A percentile compares a stretch with the other conserved stretches of the same genome.
These are phyloP conservation scores for Euphorbia schlechtendalii DNA, from an alignment of 441 rosid species.

Conservation along the genomic window DNA sequence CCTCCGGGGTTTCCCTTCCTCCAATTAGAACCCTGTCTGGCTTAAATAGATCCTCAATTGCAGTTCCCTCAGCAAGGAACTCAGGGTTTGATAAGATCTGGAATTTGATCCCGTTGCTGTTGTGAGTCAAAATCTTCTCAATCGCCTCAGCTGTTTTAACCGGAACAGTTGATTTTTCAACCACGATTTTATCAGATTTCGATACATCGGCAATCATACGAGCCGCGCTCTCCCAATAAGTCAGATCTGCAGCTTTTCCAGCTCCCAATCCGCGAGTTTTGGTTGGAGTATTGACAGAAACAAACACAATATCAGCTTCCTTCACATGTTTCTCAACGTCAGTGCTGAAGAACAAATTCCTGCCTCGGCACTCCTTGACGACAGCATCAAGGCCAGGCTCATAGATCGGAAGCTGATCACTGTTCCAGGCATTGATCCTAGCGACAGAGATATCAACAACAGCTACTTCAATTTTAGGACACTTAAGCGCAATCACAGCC, in stretches of 20 bases:
- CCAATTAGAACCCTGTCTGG: slow-evolving; percentile 97
- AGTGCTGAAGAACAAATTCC: slow-evolving; percentile 76
- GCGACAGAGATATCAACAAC: slow-evolving; percentile 77
- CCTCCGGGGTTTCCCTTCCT: slow-evolving; percentile 90
- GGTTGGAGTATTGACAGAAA: too few species aligned
- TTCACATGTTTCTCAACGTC: slow-evolving; percentile 81
- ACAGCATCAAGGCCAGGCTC: slow-evolving; percentile 77
- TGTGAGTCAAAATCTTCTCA: too few species aligned
- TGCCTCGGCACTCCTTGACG: slow-evolving; percentile 75
- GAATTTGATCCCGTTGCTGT: slow-evolving; percentile 91
- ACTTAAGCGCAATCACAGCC: slow-evolving; percentile 93
- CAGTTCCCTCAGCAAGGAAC: slow-evolving; percentile 98
- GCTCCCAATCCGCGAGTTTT: too few species aligned
- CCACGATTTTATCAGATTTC: slow-evolving; percentile 83
- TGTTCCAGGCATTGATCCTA: slow-evolving; percentile 47
- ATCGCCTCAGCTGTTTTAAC: slow-evolving; percentile 91
- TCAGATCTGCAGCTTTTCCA: too few species aligned
- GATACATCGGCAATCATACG: slow-evolving; percentile 94
- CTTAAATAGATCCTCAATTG: too few species aligned
- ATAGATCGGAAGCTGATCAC: too few species aligned
- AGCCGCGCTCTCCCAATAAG: slow-evolving; percentile 98
- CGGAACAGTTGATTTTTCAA: too few species aligned
- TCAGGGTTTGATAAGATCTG: slow-evolving; percentile 95
- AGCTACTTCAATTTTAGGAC: slow-evolving; percentile 72
- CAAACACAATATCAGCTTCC: too few species aligned